These are phyloP conservation scores for Anethum foeniculum DNA, from an alignment of 140 eudicot genomes.

Conservation along the genomic window DNA sequence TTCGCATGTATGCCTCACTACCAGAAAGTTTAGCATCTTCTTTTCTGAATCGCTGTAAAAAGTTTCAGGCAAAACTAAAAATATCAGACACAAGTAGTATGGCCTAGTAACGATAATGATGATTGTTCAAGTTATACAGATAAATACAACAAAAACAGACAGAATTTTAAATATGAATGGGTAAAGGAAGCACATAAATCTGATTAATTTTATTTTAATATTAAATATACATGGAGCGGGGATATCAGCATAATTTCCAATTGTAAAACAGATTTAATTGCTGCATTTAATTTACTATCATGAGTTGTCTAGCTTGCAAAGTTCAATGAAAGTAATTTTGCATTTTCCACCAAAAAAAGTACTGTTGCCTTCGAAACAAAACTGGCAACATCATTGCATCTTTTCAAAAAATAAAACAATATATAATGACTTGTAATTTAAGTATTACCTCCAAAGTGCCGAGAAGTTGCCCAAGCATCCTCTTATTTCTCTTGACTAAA, in stretches of 20 bases:
- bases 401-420: not conserved
- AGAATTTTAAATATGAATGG: not conserved
- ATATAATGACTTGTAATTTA: not conserved
- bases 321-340: not conserved
- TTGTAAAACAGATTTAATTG: not conserved
- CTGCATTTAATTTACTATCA: not conserved
- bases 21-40: constrained; percentile 84
- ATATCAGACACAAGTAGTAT: not conserved
- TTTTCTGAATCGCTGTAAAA: constrained; percentile 79
- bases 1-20: constrained; percentile 83
- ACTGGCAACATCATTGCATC: not conserved
- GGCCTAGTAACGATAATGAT: not conserved
- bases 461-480: constrained; percentile 90
- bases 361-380: not conserved
- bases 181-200: not conserved
- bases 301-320: not conserved
- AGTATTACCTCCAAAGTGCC: constrained; percentile 81
- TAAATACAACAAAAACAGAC: not conserved
- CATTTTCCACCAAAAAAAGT: not conserved
- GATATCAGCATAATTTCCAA: not conserved
- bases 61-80: not conserved
- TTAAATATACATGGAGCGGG: not conserved
- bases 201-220: not conserved
- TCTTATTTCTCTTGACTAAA: constrained; percentile 73
- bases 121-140: not conserved